Evolutionary conservation across 208 protist genomes (phyloP), one percentile per base, ranked within the genome.

Genomic region (Strigomonas culicis): DNA sequence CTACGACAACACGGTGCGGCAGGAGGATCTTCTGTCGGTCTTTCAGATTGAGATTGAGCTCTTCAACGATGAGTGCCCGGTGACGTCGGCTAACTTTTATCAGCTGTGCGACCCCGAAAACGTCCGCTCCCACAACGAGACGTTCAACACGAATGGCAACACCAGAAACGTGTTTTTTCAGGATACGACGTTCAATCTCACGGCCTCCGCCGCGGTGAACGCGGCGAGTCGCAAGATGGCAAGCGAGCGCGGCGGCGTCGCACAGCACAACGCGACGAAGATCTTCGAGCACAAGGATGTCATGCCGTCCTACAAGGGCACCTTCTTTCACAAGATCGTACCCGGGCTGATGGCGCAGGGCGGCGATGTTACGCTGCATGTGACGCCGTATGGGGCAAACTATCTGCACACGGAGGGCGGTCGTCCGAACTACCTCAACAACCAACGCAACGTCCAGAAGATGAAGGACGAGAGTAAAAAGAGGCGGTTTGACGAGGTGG

Each of bases 281-380:
- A 83, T 71, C 10, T 91, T 89, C 76, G 75, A 64, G 17, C 79
- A 82, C 55, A 69, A 92, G 36, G 79, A 79, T 7, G 66, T 95
- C 63, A 75, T 67, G n/a, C 77, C 84, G 4, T 81, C 79, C 73
- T 98, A 97, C 72, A 68, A 80, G 4, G 91, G 91, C 55, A 95
- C 90, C 2, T 92, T 77, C 67, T 94, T 97, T 75, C 93, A 97
- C 74, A 92, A 94, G 61, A 95, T 97, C 55, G 91, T 97, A 31
- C 88, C 86, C 4, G 34, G 75, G 21, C 91, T 96, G 56, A 90
- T 85, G 44, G 58, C 82, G 13, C 97, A 99, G 74, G 98, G 96
- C 50, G 97, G 97, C 44, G 98, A 99, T 84, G 90, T 99, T 72
- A 98, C 94, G 19, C 90, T 88, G 79, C 88, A 84, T n/a, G 88